Percentiles rank a stretch among this genome's conserved stretches.
Conservation (phyloP, 73 alveolate species). For the Tetrahymena elliotti region DNA sequence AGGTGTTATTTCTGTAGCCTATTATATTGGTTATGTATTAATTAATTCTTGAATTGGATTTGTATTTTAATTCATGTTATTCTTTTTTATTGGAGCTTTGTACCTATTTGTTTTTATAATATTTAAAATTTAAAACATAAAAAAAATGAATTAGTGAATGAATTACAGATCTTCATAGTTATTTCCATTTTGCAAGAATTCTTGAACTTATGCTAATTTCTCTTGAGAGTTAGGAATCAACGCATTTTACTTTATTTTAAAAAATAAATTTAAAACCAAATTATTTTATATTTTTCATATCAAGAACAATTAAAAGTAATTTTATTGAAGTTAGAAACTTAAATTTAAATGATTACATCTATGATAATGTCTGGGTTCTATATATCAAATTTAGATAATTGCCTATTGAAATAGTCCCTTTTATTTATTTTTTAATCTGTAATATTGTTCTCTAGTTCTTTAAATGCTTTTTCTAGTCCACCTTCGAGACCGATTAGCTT, state of each 20-base stretch:
- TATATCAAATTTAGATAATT: not conserved
- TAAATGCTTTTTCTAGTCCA: not conserved
- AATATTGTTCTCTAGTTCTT: not conserved
- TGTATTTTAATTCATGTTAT: too few species aligned
- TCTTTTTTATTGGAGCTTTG: not conserved
- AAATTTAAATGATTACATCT: not conserved
- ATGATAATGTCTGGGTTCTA: not conserved
- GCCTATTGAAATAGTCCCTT: not conserved
- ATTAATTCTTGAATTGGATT: too few species aligned
- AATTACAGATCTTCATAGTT: not conserved
- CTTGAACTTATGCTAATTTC: not conserved
- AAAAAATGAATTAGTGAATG: not conserved
- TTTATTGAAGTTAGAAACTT: too few species aligned
- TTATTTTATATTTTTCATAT: too few species aligned
- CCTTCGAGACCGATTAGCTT: not conserved
- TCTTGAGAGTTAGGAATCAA: not conserved
- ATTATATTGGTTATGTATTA: too few species aligned
- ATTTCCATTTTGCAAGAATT: not conserved
- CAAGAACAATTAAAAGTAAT: too few species aligned
- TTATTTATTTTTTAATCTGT: not conserved
- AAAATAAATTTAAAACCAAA: too few species aligned
- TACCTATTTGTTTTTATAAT: too few species aligned
- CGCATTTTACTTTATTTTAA: too few species aligned
- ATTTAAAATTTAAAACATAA: not conserved
- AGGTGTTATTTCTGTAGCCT: too few species aligned